phyloP scores from a whole-genome alignment of 148 eudicot genomes.

The Heliosperma pusillum region DNA sequence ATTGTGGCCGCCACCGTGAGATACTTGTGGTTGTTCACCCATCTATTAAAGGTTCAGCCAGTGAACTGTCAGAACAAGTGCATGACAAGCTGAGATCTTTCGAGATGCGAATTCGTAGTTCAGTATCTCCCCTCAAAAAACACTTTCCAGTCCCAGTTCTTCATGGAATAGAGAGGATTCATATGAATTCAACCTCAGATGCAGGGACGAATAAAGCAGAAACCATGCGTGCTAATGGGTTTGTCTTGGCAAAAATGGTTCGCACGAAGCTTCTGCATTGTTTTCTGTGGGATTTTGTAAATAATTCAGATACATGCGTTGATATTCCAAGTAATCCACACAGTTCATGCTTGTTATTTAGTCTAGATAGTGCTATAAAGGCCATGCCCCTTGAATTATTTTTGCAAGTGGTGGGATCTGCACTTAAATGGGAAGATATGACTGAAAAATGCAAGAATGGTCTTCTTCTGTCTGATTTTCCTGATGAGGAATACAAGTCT shows the following conservation, averaged over 20 bases:
- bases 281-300: constrained; percentile 67
- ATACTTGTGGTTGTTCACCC: constrained; percentile 70
- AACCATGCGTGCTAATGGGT: constrained; percentile 83
- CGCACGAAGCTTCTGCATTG: constrained; percentile 73
- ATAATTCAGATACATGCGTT: constrained; percentile 44
- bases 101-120: constrained; percentile 59
- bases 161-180: constrained; percentile 64
- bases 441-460: constrained; percentile 70
- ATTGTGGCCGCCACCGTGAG: constrained; percentile 57
- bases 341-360: constrained; percentile 64
- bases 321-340: constrained; percentile 66
- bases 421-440: constrained; percentile 63
- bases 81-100: constrained; percentile 72
- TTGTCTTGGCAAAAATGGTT: constrained; percentile 87
- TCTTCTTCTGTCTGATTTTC: constrained; percentile 72
- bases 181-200: constrained; percentile 35
- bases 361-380: constrained; percentile 60
- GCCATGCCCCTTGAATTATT: constrained; percentile 92
- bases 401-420: constrained; percentile 77
- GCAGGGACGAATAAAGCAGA: constrained; percentile 49
- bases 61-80: constrained; percentile 64
- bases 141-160: constrained; percentile 53
- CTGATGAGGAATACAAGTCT: constrained; percentile 58
- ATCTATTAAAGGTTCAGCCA: constrained; percentile 46
- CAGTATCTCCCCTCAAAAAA: constrained; percentile 47